Evolutionary conservation across 1,139 yeast species (phyloP).

Genomic region (Groenewaldozyma auringiensis): DNA sequence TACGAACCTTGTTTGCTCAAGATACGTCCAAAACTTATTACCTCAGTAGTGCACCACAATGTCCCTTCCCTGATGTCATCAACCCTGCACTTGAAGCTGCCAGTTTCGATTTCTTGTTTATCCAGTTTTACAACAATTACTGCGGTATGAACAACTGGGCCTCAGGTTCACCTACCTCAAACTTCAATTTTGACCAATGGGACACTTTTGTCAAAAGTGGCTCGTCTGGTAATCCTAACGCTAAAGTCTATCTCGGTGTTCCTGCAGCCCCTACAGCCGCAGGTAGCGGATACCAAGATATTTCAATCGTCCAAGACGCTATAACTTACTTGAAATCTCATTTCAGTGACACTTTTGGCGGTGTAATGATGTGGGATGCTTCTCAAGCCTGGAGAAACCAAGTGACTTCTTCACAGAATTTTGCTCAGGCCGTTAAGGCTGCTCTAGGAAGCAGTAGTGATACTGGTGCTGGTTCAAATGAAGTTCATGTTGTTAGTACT

Average conservation of each 20-base stretch:
- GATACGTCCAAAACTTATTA: slow-evolving; percentile 48
- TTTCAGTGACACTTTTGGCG: slow-evolving; percentile 52
- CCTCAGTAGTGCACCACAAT: slow-evolving; percentile 90
- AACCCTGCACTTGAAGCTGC: slow-evolving; percentile 57
- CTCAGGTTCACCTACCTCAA: slow-evolving; percentile 15
- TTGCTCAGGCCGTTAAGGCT: slow-evolving; percentile 39
- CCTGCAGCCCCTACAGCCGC: slow-evolving; percentile 66
- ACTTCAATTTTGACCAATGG: slow-evolving; percentile 84
- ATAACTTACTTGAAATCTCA: slow-evolving; percentile 25
- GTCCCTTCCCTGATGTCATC: slow-evolving; percentile 82
- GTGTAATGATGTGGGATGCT: slow-evolving; percentile 89
- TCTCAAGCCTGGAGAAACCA: slow-evolving; percentile 62
- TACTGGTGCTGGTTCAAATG: slow-evolving; percentile 5
- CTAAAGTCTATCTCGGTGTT: slow-evolving; percentile 58
- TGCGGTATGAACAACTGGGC: slow-evolving; percentile 39
- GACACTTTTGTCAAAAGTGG: slow-evolving; percentile 47
- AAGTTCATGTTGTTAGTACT: slow-evolving; percentile 4
- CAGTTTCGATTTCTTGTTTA: slow-evolving; percentile 72
- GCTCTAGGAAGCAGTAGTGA: slow-evolving; percentile 21
- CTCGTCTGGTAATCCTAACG: slow-evolving; percentile 54
- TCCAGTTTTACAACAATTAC: slow-evolving; percentile 89
- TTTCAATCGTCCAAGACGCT: slow-evolving; percentile 16
- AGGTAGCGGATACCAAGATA: slow-evolving; percentile 49
- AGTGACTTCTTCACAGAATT: slow-evolving; percentile 29
- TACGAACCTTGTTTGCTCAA: slow-evolving; percentile 47